Evolutionary conservation across 2,329 filamentous ascomycete species (phyloP).

Genomic region (Venturiaceae sp.): DNA sequence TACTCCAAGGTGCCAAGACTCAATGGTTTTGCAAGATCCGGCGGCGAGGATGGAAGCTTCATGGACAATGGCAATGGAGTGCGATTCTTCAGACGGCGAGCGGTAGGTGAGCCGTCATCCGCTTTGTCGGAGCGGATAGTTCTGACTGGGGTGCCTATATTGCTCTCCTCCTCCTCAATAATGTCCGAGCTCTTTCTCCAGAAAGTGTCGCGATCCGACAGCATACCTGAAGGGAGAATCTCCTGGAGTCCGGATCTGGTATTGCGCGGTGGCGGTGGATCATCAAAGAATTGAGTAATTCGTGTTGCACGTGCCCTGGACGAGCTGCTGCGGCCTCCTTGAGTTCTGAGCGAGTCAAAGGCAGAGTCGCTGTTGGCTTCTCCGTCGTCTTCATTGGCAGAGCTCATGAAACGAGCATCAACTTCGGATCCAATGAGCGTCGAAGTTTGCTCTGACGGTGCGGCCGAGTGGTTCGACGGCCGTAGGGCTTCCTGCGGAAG

Average conservation of each 20-base stretch:
- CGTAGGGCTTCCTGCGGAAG: conserved; percentile 20
- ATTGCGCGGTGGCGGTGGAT: conserved; percentile 49
- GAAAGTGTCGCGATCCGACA: conserved; percentile 25
- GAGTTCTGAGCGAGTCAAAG: conserved; percentile 67
- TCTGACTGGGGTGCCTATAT: conserved; percentile 30
- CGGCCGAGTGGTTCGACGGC: conserved; percentile 43
- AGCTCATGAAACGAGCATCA: conserved; percentile 54
- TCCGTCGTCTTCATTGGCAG: conserved; percentile 66
- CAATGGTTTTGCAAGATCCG: conserved; percentile 31
- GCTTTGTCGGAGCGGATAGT: conserved; percentile 28
- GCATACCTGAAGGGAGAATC: conserved; percentile 36
- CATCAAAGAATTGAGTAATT: conserved; percentile 74
- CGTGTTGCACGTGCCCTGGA: conserved; percentile 54
- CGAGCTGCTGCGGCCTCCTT: conserved; percentile 55
- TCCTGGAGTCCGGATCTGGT: conserved; percentile 36
- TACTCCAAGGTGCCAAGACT: conserved; percentile 29
- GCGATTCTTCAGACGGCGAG: conserved; percentile 17
- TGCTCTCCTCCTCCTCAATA: conserved; percentile 38
- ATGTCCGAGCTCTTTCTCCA: conserved; percentile 31
- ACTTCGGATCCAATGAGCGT: conserved; percentile 62
- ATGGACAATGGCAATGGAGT: conserved; percentile 26
- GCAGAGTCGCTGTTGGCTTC: conserved; percentile 69
- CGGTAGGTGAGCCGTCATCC: conserved; percentile 25
- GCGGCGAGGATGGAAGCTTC: conserved; percentile 33
- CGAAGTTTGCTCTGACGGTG: conserved; percentile 51